Conservation (phyloP, 441 rosid species). For the Adansonia grandidieri region DNA sequence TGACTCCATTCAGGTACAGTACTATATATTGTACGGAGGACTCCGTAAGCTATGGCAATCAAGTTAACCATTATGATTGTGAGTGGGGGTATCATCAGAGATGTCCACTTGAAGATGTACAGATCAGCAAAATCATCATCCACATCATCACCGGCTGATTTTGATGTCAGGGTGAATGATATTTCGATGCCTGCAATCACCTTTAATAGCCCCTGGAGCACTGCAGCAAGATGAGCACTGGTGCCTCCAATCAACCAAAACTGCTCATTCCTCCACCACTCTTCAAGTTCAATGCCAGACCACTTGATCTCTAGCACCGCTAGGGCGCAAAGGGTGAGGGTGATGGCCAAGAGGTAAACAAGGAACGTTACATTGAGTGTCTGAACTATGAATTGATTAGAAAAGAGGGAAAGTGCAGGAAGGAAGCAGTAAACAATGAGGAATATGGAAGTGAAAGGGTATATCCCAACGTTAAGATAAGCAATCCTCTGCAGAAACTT, state of each 20-base stretch:
- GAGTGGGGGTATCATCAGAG: conserved; percentile 70
- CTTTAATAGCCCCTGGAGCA: conserved; percentile 72
- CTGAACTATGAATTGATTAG: conserved; percentile 65
- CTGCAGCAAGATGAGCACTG: conserved; percentile 74
- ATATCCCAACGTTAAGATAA: conserved; percentile 72
- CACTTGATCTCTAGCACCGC: conserved; percentile 77
- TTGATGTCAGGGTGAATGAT: conserved; percentile 66
- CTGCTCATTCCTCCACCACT: conserved; percentile 87
- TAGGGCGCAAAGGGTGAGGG: conserved; percentile 54
- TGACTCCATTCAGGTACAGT: conserved; percentile 55
- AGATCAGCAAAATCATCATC: conserved; percentile 69
- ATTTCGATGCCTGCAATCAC: conserved; percentile 67
- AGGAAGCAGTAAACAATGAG: conserved; percentile 76
- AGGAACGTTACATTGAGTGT: conserved; percentile 52
- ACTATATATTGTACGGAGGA: conserved; percentile 53
- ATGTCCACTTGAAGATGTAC: conserved; percentile 64
- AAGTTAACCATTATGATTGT: conserved; percentile 69
- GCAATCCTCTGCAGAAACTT: conserved; percentile 66
- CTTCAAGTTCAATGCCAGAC: conserved; percentile 68
- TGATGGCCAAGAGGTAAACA: conserved; percentile 54
- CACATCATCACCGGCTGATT: conserved; percentile 59
- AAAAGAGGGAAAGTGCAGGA: conserved; percentile 65
- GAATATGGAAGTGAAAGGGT: conserved; percentile 71
- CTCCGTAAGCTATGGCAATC: conserved; percentile 61
- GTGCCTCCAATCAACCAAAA: conserved; percentile 81